These are phyloP conservation scores for Trebouxia gelatinosa DNA, from an alignment of 163 green algal species.

Conservation along the genomic window DNA sequence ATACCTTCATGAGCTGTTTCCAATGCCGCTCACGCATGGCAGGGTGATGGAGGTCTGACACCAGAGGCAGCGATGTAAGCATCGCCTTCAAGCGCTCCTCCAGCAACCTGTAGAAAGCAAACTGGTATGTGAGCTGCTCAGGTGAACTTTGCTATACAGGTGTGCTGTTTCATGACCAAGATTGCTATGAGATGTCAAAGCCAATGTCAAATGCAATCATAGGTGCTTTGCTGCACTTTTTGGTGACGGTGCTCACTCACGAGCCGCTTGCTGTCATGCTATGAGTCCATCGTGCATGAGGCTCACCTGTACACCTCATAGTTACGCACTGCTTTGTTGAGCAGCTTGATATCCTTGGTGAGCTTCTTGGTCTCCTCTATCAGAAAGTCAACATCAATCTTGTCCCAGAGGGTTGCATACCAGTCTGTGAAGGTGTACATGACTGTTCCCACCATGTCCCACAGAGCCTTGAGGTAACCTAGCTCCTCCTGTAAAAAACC, in stretches of 20 bases:
- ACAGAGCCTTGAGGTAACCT: constrained; percentile 81
- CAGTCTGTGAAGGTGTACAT: constrained; percentile 87
- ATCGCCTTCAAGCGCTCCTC: constrained; percentile 86
- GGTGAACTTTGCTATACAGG: too few species aligned
- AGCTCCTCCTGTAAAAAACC: constrained; percentile 74
- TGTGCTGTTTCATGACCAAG: too few species aligned
- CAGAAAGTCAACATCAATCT: constrained; percentile 87
- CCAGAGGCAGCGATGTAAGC: constrained; percentile 83
- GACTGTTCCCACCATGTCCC: constrained; percentile 74
- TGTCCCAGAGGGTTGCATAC: constrained; percentile 85
- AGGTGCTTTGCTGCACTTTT: too few species aligned
- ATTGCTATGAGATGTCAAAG: too few species aligned
- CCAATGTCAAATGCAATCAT: too few species aligned
- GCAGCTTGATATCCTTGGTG: constrained; percentile 82
- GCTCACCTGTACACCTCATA: constrained; percentile 60
- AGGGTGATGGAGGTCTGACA: constrained; percentile 87
- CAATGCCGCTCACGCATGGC: constrained; percentile 93
- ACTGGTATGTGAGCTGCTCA: not conserved
- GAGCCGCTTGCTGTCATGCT: too few species aligned
- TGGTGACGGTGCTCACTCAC: too few species aligned
- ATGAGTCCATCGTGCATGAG: too few species aligned
- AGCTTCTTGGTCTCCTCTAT: constrained; percentile 90
- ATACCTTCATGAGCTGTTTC: constrained; percentile 82
- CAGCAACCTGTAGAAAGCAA: constrained; percentile 49
- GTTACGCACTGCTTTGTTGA: constrained; percentile 86